These are phyloP conservation scores for Mortierella antarctica DNA, from an alignment of 192 early-diverging fungal species.

Conservation along the genomic window DNA sequence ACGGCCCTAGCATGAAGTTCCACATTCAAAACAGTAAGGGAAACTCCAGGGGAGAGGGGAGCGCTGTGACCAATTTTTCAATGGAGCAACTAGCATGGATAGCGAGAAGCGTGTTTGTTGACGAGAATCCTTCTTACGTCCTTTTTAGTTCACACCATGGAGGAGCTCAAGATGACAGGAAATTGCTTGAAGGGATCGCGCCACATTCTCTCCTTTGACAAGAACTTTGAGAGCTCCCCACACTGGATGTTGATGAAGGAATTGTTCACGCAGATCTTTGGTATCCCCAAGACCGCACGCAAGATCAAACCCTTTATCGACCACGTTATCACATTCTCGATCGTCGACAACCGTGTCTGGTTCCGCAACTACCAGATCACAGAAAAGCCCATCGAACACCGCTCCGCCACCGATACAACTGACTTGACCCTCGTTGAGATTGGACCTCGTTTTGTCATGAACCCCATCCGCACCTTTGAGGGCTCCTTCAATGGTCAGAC, in stretches of 20 bases:
- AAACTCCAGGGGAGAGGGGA: neutral
- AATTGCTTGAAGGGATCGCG: conserved; percentile 98
- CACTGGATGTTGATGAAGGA: conserved; percentile 93
- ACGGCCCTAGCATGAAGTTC: conserved; percentile 95
- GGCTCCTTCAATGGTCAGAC: conserved; percentile 94
- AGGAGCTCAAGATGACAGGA: conserved; percentile 98
- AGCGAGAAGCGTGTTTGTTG: neutral
- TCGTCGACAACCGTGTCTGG: conserved; percentile 92
- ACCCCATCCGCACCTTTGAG: conserved; percentile 93
- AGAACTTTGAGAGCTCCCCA: conserved; percentile 88
- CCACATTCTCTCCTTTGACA: conserved; percentile 95
- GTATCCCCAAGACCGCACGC: conserved; percentile 86
- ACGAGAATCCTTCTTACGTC: neutral
- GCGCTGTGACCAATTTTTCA: neutral
- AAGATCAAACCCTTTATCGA: conserved; percentile 97
- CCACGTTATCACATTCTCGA: conserved; percentile 90
- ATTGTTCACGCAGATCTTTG: conserved; percentile 92
- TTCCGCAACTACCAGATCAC: conserved; percentile 95
- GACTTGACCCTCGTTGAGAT: conserved; percentile 93
- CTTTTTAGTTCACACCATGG: conserved; percentile 93
- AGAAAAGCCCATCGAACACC: conserved; percentile 65
- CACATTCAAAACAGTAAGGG: conserved; percentile 89
- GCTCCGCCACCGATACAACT: conserved; percentile 64
- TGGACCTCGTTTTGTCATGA: conserved; percentile 96
- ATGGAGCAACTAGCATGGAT: neutral